Conservation (phyloP, 176 grass and related monocot species). For the Oryza rufipogon region DNA sequence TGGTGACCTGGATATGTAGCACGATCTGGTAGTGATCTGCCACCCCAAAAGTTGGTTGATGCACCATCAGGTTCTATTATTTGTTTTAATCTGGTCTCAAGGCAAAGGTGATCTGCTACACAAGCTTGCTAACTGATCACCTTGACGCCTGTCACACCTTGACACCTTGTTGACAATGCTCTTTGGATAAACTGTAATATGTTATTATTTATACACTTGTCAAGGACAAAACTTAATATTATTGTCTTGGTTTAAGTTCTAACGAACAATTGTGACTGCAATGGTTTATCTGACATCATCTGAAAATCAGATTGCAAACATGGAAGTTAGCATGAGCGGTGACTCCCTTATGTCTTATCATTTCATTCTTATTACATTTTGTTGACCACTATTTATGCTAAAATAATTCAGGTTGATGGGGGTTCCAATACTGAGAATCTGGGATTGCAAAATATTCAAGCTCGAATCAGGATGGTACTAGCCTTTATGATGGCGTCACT, state of each 20-base stretch:
- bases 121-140: neutral
- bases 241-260: neutral
- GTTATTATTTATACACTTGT: neutral
- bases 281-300: neutral
- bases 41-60: neutral
- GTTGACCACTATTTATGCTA: slow-evolving; percentile 24
- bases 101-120: neutral
- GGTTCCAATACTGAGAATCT: slow-evolving; percentile 87
- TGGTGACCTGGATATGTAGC: neutral
- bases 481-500: slow-evolving; percentile 98
- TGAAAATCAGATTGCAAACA: neutral
- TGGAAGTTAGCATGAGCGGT: neutral
- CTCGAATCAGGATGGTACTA: slow-evolving; percentile 95
- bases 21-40: neutral
- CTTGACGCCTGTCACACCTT: neutral
- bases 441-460: slow-evolving; percentile 99
- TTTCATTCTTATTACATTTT: slow-evolving; percentile 17
- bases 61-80: neutral
- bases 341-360: neutral
- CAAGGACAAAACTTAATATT: neutral
- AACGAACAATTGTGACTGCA: neutral
- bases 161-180: neutral
- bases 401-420: slow-evolving; percentile 72
- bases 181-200: neutral
- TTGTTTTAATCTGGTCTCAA: neutral